Percentiles rank a stretch among this genome's conserved stretches.
Conservation (phyloP, 2,329 filamentous ascomycete species). For the Anthostomella pinea region DNA sequence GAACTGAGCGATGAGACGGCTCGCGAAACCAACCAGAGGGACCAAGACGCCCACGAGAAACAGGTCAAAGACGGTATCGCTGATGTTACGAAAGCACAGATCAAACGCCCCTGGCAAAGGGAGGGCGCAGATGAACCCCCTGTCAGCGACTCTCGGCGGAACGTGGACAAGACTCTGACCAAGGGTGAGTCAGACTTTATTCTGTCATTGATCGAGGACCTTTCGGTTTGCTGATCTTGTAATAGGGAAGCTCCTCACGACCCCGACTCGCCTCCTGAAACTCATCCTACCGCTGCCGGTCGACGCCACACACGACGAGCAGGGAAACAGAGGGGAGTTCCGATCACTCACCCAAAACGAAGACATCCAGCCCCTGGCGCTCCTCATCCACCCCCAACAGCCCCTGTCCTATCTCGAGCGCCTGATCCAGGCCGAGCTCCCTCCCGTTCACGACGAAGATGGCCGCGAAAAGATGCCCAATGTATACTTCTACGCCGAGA, state of each 20-base stretch:
- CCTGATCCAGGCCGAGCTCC: constrained; percentile 83
- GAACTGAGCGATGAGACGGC: constrained; percentile 21
- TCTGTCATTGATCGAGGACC: too few species aligned
- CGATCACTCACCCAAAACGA: constrained; percentile 51
- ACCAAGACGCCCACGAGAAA: constrained; percentile 30
- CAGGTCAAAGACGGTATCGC: constrained; percentile 32
- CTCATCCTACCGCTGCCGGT: constrained; percentile 62
- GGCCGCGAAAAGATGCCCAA: constrained; percentile 67
- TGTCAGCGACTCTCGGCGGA: constrained; percentile 45
- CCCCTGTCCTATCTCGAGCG: constrained; percentile 87
- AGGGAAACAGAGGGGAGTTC: constrained; percentile 37
- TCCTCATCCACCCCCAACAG: constrained; percentile 86
- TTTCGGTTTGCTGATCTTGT: not conserved
- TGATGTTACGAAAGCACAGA: constrained; percentile 50
- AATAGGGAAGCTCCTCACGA: constrained; percentile 71
- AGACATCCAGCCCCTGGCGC: constrained; percentile 77
- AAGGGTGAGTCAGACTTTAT: constrained; percentile 48
- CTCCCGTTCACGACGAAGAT: constrained; percentile 61
- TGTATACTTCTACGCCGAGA: constrained; percentile 78
- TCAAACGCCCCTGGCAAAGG: constrained; percentile 60
- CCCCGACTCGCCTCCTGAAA: constrained; percentile 68
- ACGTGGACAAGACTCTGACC: constrained; percentile 52
- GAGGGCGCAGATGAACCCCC: constrained; percentile 59
- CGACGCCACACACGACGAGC: constrained; percentile 54
- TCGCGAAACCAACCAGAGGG: constrained; percentile 26